Base-by-base conservation (phyloP, 768 basidiomycete species). In the Amanita exitialis region DNA sequence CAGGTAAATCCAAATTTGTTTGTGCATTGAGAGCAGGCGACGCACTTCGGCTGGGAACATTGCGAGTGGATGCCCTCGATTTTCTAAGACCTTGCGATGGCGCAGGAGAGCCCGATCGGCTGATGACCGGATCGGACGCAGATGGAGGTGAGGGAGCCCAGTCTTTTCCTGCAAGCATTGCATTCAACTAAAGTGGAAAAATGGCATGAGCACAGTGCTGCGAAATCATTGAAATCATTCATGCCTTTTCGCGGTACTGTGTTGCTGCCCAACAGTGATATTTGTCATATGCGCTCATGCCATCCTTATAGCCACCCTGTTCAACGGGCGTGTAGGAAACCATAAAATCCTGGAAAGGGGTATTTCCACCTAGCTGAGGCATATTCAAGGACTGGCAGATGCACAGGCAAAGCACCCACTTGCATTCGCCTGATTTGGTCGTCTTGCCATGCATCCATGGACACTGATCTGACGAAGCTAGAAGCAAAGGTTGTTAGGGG, bases 361-460 rank as follows among this genome's bases (percentile, higher is more conserved):
- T 77, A 64, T 97, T 97, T 49, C 95, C 95, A 44, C 95, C 94
- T 46, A 89, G 75, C 86, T 94, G 51, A 35, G 16, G 43, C 50
- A 53, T 58, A 53, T 48, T 21, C 36, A 44, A 13, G 15, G 39
- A 35, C 49, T 18, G 43, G 54, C 39, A 53, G 13, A n/a, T 34
- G 41, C 27, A 46, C 20, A 25, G 51, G 34, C 42, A 53, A 42
- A 37, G 38, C 44, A 51, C 71, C 47, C 44, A 92, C 91, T 81
- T 88, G 83, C 92, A 99, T 97, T 56, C 89, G 77, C 60, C 65
- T 82, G 56, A 91, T 70, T 66, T 96, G 92, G 53, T 94, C 90
- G 34, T 82, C 78, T 57, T 88, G 84, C 91, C 93, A 96, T 57
- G 91, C 87, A 68, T 96, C 94, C 94, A 96, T 97, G 49, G 92